Conservation (phyloP, 805 yeast genomes). For the Saccharomycopsis sp. region DNA sequence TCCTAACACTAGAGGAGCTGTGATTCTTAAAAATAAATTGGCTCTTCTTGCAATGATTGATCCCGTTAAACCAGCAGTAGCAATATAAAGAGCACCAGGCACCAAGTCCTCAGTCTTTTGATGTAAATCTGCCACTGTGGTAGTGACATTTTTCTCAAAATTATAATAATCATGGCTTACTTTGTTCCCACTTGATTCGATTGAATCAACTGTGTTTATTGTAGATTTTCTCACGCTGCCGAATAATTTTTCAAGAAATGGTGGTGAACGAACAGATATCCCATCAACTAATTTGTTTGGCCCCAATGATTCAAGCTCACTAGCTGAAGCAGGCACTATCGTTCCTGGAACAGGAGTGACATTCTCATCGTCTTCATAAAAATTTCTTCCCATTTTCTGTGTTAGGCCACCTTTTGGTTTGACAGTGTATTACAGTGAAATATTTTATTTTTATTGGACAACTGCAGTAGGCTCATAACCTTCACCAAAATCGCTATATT, state of each 20-base stretch:
- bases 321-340: constrained; percentile 35
- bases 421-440: not conserved
- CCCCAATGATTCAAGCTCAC: constrained; percentile 39
- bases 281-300: constrained; percentile 47
- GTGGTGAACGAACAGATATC: constrained; percentile 46
- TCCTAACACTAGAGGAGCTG: constrained; percentile 57
- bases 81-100: constrained; percentile 63
- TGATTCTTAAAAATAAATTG: constrained; percentile 44
- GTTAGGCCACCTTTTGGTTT: constrained; percentile 17
- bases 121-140: constrained; percentile 58
- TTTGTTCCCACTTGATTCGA: constrained; percentile 37
- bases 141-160: constrained; percentile 57
- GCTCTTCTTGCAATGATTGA: constrained; percentile 66
- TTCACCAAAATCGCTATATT: no score
- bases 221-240: constrained; percentile 41
- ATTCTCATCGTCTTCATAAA: constrained; percentile 44
- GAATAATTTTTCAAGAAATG: constrained; percentile 41
- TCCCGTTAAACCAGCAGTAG: constrained; percentile 66
- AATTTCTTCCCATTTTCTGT: constrained; percentile 29
- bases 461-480: no score
- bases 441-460: no score
- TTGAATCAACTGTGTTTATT: constrained; percentile 28
- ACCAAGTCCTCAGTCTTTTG: constrained; percentile 58
- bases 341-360: constrained; percentile 48
- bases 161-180: constrained; percentile 44